These are phyloP conservation scores for Spiromastix sp. DNA, from an alignment of 2,329 filamentous ascomycete genomes.

Conservation along the genomic window DNA sequence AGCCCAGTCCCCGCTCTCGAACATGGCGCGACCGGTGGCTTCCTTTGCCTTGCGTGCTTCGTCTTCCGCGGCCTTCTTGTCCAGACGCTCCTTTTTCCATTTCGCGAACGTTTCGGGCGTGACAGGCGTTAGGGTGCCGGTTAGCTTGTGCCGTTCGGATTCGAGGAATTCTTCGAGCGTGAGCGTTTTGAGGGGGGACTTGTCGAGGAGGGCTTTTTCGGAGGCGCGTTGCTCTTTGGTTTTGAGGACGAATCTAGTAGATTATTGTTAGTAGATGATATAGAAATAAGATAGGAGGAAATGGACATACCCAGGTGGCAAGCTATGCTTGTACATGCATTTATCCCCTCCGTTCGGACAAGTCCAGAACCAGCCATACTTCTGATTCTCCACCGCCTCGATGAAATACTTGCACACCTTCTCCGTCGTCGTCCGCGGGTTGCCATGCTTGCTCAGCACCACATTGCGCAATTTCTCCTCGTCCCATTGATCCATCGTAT, in stretches of 20 bases:
- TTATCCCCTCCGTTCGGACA: constrained; percentile 95
- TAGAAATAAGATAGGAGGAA: constrained; percentile 2
- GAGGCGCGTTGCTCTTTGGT: constrained; percentile 93
- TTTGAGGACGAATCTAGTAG: constrained; percentile 76
- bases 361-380: constrained; percentile 98
- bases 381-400: constrained; percentile 91
- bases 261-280: constrained; percentile 11
- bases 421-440: constrained; percentile 88
- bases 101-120: constrained; percentile 87
- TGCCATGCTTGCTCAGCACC: constrained; percentile 91
- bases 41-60: constrained; percentile 87
- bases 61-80: constrained; percentile 93
- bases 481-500: constrained; percentile 95
- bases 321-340: constrained; percentile 96
- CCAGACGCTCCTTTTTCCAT: constrained; percentile 89
- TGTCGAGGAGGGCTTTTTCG: constrained; percentile 92
- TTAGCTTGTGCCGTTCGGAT: constrained; percentile 90
- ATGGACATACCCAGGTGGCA: constrained; percentile 75
- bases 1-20: constrained; percentile 92
- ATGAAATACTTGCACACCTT: constrained; percentile 99
- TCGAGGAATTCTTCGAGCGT: constrained; percentile 97
- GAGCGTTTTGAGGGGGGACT: constrained; percentile 85
- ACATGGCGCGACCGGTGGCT: constrained; percentile 85
- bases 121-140: constrained; percentile 82
- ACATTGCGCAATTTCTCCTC: constrained; percentile 90